Base-by-base conservation (phyloP, 1,284 basidiomycete genomes). In the Papiliotrema nemorosa region DNA sequence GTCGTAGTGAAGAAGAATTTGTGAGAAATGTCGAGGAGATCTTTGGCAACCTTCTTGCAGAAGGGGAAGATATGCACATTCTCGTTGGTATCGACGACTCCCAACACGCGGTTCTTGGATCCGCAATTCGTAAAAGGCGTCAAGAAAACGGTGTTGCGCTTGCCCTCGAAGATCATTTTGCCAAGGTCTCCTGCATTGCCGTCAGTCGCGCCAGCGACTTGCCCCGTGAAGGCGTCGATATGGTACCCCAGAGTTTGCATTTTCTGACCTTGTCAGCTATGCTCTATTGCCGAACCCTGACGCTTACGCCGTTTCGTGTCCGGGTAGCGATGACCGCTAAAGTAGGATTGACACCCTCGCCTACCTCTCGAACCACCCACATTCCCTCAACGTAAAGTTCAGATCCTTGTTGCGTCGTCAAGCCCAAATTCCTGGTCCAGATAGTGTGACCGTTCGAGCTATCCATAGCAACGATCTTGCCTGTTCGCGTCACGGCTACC, bases 381-480 rank as follows among this genome's bases (percentile, higher is more conserved):
- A 70, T 57, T 16, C 56, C 59, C 20, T 57, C 38, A 1, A 74
- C 61, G 2, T 63, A 49, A 16, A 76, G 52, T 51, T 71, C 67
- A 7, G 63, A 44, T 0, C 64, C 63, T 6, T 49, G 40, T n/a
- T 55, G 51, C 18, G 48, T 55, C 12, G 64, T 69, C 27, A 66
- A 41, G 25, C 73, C 73, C 2, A 76, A 77, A 6, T 87, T 76
- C 14, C 82, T 79, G 55, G 80, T 84, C 90, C 90, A 93, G 1
- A 92, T 66, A 24, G 88, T 79, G 3, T 80, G 76, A 1, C 91
- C 89, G 45, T 79, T 87, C 20, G 82, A 81, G 3, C 86, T 86
- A 66, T 96, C 90, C 44, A 96, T 74, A 0, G 85, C 92, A 64
- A 85, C 90, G 0, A 93, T 62, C 67, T 90, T 90, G 18, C 90